Conservation (phyloP, 2,329 filamentous ascomycete genomes). For the Cytospora schulzeri region DNA sequence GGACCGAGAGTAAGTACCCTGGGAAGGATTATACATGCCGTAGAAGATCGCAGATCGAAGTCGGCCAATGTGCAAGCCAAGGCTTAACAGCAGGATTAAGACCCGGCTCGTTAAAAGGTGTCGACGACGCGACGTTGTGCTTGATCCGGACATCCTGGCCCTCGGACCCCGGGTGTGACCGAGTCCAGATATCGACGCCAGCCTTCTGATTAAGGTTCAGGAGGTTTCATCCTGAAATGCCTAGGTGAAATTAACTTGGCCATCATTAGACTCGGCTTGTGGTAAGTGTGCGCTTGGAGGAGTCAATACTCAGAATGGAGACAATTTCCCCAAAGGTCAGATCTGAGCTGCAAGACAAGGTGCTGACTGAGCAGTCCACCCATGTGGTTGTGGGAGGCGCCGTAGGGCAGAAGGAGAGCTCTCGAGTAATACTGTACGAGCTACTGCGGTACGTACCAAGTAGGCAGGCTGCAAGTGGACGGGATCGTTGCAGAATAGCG, state of each 20-base stretch:
- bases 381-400: slow-evolving; percentile 5
- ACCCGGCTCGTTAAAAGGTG: background rate
- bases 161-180: background rate
- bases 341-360: slow-evolving; percentile 21
- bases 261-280: background rate
- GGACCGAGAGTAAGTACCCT: slow-evolving; percentile 15
- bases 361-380: slow-evolving; percentile 26
- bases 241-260: background rate
- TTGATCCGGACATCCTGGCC: background rate
- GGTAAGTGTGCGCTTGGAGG: slow-evolving; percentile 1
- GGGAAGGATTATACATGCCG: slow-evolving; percentile 7
- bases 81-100: background rate
- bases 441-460: background rate
- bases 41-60: slow-evolving; percentile 2
- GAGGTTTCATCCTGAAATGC: background rate
- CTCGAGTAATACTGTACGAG: slow-evolving; percentile 4
- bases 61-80: slow-evolving; percentile 1
- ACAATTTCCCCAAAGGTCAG: background rate
- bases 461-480: background rate
- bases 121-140: slow-evolving; percentile 9
- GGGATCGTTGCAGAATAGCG: slow-evolving; percentile 18
- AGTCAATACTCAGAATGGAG: background rate
- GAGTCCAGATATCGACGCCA: background rate
- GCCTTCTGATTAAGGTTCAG: slow-evolving; percentile 12
- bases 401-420: slow-evolving; percentile 13